Evolutionary conservation across 2,329 filamentous ascomycete species (phyloP).

Genomic region (Parastagonospora avenae): DNA sequence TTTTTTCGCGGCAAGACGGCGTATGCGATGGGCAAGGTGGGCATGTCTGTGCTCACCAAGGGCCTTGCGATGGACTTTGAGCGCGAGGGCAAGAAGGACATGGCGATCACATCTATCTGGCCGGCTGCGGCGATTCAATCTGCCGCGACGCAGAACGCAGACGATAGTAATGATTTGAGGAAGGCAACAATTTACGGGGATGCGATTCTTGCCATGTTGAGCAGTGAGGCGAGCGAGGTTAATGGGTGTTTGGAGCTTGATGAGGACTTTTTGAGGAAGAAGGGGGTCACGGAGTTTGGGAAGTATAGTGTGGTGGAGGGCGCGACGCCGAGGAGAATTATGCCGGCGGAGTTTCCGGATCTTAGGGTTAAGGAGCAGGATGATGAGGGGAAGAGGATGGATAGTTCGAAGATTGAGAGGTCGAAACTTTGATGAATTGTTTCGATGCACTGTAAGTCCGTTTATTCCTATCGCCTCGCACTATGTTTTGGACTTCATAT

Average conservation of each 20-base stretch:
- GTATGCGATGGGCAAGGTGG: constrained; percentile 69
- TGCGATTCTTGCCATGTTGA: constrained; percentile 74
- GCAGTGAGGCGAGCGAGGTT: constrained; percentile 62
- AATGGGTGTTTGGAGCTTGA: constrained; percentile 77
- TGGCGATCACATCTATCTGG: constrained; percentile 85
- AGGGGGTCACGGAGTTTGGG: constrained; percentile 72
- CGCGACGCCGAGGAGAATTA: constrained; percentile 71
- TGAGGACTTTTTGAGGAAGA: constrained; percentile 76
- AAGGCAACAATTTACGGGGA: constrained; percentile 77
- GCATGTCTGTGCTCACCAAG: constrained; percentile 79
- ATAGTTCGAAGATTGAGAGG: constrained; percentile 59
- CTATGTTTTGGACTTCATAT: no score
- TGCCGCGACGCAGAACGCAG: constrained; percentile 67
- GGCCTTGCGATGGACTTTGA: constrained; percentile 82
- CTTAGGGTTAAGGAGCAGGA: constrained; percentile 77
- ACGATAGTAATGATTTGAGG: constrained; percentile 61
- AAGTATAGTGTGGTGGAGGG: constrained; percentile 74
- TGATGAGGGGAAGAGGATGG: constrained; percentile 74
- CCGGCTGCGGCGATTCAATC: constrained; percentile 79
- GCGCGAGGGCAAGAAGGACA: constrained; percentile 66
- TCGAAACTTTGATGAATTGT: constrained; percentile 16
- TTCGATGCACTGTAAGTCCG: no score
- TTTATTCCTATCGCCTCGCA: no score
- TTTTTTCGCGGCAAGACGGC: constrained; percentile 87
- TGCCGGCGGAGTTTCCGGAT: constrained; percentile 73